Evolutionary conservation across 106 monocot genomes (phyloP).

Genomic region (Phalaenopsis aphrodite): DNA sequence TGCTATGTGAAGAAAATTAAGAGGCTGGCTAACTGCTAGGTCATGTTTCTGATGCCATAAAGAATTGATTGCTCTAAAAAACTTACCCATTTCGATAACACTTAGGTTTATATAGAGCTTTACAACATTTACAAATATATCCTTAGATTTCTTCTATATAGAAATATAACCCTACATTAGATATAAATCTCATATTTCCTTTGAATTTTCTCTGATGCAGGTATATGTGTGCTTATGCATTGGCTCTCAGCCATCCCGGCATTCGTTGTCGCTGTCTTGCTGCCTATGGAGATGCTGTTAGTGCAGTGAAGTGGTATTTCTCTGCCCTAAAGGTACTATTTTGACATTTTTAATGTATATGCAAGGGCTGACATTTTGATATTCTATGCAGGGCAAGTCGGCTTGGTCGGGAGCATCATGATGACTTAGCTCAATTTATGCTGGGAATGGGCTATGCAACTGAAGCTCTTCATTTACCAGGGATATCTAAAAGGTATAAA

Average conservation of each 20-base stretch:
- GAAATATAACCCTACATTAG: too few species aligned
- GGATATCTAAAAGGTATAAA: constrained; percentile 89
- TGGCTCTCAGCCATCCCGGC: constrained; percentile 95
- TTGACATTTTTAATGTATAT: constrained; percentile 1
- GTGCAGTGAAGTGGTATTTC: constrained; percentile 95
- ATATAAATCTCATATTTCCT: neutral
- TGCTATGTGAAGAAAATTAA: too few species aligned
- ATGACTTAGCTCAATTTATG: constrained; percentile 98
- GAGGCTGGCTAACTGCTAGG: too few species aligned
- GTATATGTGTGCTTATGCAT: constrained; percentile 96
- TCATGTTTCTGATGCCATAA: too few species aligned
- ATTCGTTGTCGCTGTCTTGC: constrained; percentile 96
- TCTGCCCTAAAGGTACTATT: neutral
- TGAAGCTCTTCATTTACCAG: constrained; percentile 99
- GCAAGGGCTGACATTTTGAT: constrained; percentile 3
- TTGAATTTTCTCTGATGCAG: constrained; percentile 28
- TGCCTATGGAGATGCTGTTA: constrained; percentile 96
- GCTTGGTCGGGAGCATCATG: constrained; percentile 93
- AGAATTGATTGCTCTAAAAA: too few species aligned
- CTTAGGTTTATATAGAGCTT: too few species aligned
- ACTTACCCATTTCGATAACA: too few species aligned
- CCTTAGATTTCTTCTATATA: too few species aligned
- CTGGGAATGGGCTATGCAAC: constrained; percentile 99
- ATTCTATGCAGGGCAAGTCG: constrained; percentile 75
- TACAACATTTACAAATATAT: too few species aligned